Evolutionary conservation across 2,329 filamentous ascomycete species (phyloP).

Genomic region (Lasiodiplodia theobromae): DNA sequence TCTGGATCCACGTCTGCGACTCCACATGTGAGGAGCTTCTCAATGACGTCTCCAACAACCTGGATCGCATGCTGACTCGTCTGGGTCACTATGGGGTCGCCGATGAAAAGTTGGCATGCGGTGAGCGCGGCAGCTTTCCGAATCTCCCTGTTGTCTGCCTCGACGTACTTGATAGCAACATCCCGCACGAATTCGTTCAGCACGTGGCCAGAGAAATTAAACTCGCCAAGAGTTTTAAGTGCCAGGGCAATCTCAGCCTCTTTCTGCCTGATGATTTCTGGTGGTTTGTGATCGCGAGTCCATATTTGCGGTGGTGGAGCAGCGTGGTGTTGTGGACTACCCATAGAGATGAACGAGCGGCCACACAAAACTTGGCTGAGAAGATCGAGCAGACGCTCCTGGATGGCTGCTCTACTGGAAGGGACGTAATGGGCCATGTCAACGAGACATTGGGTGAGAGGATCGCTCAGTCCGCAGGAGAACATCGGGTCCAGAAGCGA

Average conservation of each 20-base stretch:
- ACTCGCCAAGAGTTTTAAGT: conserved; percentile 94
- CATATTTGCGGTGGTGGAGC: conserved; percentile 82
- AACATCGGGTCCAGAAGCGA: conserved; percentile 95
- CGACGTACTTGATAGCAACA: conserved; percentile 96
- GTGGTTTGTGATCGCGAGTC: conserved; percentile 85
- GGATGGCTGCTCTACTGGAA: conserved; percentile 89
- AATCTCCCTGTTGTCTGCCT: conserved; percentile 92
- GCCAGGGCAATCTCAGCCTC: conserved; percentile 92
- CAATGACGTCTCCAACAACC: conserved; percentile 96
- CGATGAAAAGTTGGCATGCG: conserved; percentile 96
- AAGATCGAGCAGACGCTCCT: conserved; percentile 92
- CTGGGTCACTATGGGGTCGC: conserved; percentile 97
- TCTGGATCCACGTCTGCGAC: conserved; percentile 88
- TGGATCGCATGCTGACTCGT: conserved; percentile 96
- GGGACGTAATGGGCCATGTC: conserved; percentile 99
- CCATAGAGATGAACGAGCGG: conserved; percentile 88
- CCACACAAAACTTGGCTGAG: conserved; percentile 92
- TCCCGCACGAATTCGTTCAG: conserved; percentile 98
- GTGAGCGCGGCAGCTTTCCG: conserved; percentile 94
- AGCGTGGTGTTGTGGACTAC: conserved; percentile 82
- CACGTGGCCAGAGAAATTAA: conserved; percentile 86
- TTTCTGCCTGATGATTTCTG: conserved; percentile 77
- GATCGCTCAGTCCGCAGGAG: conserved; percentile 91
- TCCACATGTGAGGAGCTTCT: conserved; percentile 92
- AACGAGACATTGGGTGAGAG: conserved; percentile 91